These are phyloP conservation scores for Parathielavia hyrcaniae DNA, from an alignment of 495 filamentous ascomycete species.

Conservation along the genomic window DNA sequence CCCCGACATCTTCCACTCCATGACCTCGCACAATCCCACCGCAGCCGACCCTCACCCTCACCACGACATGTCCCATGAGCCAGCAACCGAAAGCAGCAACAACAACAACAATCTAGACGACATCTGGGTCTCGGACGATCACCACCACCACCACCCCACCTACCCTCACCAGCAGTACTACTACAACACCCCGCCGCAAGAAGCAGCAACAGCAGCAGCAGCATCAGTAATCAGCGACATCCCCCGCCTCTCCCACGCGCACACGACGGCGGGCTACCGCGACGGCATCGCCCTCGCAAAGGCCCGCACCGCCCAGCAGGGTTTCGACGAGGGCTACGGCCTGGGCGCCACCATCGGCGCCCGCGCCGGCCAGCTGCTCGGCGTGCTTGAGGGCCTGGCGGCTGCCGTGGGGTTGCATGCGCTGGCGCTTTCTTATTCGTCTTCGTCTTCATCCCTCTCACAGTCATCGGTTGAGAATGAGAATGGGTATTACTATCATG, in stretches of 20 bases:
- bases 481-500: background rate
- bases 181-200: background rate
- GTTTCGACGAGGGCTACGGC: constrained; percentile 83
- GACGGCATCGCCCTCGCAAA: constrained; percentile 76
- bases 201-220: background rate
- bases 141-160: background rate
- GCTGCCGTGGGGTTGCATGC: constrained; percentile 14
- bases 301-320: constrained; percentile 60
- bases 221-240: constrained; percentile 44
- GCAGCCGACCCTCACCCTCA: background rate
- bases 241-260: constrained; percentile 64
- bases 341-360: constrained; percentile 74
- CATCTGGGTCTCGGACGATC: constrained; percentile 25
- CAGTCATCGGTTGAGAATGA: background rate
- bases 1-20: constrained; percentile 24
- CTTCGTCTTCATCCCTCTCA: background rate
- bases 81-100: background rate
- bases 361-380: constrained; percentile 62
- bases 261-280: constrained; percentile 83
- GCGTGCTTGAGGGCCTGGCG: constrained; percentile 60
- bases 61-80: background rate
- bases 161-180: constrained; percentile 1
- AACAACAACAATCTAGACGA: constrained; percentile 22
- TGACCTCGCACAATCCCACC: constrained; percentile 16
- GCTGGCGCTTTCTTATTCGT: background rate